Evolutionary conservation across 805 yeast genomes (phyloP), one percentile per base, ranked within the genome.

Genomic region (Lachancea lanzarotensis): DNA sequence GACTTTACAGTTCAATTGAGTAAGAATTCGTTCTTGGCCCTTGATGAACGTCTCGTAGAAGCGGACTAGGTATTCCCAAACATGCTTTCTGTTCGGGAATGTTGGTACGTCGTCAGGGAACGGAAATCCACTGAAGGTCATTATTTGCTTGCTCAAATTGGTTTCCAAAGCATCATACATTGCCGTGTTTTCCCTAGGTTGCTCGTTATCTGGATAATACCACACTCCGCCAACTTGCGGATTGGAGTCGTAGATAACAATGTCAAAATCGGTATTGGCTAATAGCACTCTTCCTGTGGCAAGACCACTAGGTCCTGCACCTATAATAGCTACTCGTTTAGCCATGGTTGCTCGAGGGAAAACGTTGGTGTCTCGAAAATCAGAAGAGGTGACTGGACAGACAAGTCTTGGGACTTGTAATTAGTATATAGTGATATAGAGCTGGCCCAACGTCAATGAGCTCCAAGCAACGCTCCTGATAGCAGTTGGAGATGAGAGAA

Each of bases 231-330:
- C 95, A n/a, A 75, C 58, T n/a, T 63, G 60, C 7, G 66, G 52
- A 49, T 84, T 71, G 38, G 74, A 68, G 51, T 85, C 95, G 56
- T 72, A 84, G 4, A 83, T 69, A 20, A 74, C 76, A 39, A 85
- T 69, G 37, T 70, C 65, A 50, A 75, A 74, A 1, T 62, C 55
- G 16, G 68, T 67, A 52, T 81, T 89, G 9, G 69, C 73, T 7
- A 75, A 51, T 10, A 86, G 67, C 0, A 89, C 86, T 46, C 80
- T 77, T 0, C 85, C 79, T 2, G 76, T 67, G 0, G 81, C 86
- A 17, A 82, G 64, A 0, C 91, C 95, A 36, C 78, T 72, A 0
- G 93, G 90, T 0, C 95, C 95, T 2, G 78, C 89, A 2, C 95
- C 95, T 19, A 86, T 71, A 8, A 86, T 75, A 0, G 87, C 88